Conservation (phyloP, 352 stramenopile genomes). For the Globisporangium cylindrosporum region DNA sequence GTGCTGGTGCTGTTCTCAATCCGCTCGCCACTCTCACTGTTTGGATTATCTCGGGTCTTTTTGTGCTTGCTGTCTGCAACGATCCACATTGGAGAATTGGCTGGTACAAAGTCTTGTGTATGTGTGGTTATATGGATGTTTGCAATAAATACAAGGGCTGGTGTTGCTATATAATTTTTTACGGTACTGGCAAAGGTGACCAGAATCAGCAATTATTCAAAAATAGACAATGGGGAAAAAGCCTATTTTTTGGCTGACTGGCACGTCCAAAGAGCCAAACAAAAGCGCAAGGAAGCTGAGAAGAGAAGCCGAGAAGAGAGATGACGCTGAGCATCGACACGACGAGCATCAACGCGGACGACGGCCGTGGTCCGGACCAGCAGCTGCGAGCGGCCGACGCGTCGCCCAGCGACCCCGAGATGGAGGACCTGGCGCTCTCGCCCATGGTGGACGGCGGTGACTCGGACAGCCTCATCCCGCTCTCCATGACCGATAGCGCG, state of each 20-base stretch:
- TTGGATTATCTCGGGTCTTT: too few relatives aligned
- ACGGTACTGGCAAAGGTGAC: too few relatives aligned
- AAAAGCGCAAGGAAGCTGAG: neutral
- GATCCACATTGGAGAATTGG: too few relatives aligned
- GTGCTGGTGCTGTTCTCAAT: too few relatives aligned
- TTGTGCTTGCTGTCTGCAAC: too few relatives aligned
- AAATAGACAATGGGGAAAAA: too few relatives aligned
- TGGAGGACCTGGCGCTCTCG: conserved; percentile 62
- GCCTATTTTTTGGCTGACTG: neutral
- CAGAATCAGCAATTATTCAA: too few relatives aligned
- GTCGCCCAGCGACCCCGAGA: conserved; percentile 24
- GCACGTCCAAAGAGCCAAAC: neutral
- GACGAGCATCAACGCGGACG: conserved; percentile 17
- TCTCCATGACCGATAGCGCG: conserved; percentile 67
- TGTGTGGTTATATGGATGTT: too few relatives aligned
- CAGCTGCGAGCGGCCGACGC: neutral
- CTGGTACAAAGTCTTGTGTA: too few relatives aligned
- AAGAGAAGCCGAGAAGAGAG: neutral
- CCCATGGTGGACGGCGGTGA: conserved; percentile 34
- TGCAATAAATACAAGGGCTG: too few relatives aligned
- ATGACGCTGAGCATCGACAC: conserved; percentile 21
- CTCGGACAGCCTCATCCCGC: conserved; percentile 52
- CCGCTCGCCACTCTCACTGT: too few relatives aligned
- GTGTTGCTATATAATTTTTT: too few relatives aligned
- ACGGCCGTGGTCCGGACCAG: neutral